Conservation (phyloP, 768 basidiomycete genomes). For the Boletus pseudopeckii region DNA sequence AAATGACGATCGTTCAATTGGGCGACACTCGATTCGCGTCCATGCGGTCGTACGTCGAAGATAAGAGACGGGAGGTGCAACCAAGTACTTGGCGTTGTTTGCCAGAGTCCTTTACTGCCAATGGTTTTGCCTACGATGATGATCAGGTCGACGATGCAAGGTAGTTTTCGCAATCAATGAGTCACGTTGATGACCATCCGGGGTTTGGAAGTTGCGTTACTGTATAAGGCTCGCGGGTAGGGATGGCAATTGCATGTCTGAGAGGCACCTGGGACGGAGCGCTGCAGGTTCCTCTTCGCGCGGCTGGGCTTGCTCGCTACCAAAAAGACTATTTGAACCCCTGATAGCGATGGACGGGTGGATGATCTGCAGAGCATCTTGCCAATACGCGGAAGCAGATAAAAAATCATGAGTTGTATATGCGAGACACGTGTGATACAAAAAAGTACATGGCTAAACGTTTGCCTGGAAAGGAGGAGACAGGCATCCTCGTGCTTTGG, state of each 20-base stretch:
- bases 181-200: background rate
- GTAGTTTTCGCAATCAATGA: background rate
- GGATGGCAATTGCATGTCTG: background rate
- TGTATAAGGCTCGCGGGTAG: background rate
- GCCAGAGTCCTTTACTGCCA: background rate
- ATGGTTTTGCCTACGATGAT: background rate
- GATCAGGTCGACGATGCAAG: background rate
- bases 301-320: background rate
- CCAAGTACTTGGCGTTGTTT: background rate
- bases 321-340: background rate
- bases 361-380: background rate
- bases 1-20: background rate
- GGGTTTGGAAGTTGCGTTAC: too few species aligned
- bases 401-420: slow-evolving; percentile 18
- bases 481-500: background rate
- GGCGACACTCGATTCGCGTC: background rate
- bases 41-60: background rate
- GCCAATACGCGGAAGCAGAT: background rate
- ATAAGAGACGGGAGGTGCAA: background rate
- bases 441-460: slow-evolving; percentile 16
- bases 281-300: background rate
- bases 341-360: too few species aligned
- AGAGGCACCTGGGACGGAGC: background rate
- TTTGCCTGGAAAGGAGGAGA: background rate
- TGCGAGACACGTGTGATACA: slow-evolving; percentile 12